Evolutionary conservation across 805 yeast genomes (phyloP).

Genomic region (Starmerella bombicola): DNA sequence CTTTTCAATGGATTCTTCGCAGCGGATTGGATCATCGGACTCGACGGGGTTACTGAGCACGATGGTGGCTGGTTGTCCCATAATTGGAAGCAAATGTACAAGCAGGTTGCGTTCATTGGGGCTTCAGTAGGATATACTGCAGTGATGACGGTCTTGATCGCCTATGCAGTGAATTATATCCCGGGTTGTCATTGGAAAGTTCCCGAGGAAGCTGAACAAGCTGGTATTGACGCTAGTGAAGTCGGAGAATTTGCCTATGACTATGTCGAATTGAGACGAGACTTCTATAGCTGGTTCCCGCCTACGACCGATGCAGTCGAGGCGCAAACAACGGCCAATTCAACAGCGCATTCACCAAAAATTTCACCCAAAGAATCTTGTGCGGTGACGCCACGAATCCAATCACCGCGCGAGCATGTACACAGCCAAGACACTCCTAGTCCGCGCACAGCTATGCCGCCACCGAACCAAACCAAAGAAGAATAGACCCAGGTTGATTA

Average conservation of each 20-base stretch:
- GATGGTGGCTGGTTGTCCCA: conserved; percentile 87
- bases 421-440: too few species aligned
- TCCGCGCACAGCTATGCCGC: too few species aligned
- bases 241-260: conserved; percentile 98
- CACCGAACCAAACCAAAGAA: too few species aligned
- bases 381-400: too few species aligned
- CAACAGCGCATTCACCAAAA: conserved; percentile 2
- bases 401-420: not conserved
- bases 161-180: conserved; percentile 57
- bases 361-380: not conserved
- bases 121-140: conserved; percentile 66
- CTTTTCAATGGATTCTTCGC: conserved; percentile 84
- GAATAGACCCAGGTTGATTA: too few species aligned
- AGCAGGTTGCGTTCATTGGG: conserved; percentile 69
- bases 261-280: conserved; percentile 91
- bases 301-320: conserved; percentile 21
- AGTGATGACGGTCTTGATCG: conserved; percentile 64
- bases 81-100: conserved; percentile 82
- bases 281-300: conserved; percentile 40
- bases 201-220: conserved; percentile 70
- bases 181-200: conserved; percentile 78
- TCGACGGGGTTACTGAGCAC: conserved; percentile 75
- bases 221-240: conserved; percentile 91
- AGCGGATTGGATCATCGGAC: conserved; percentile 75
- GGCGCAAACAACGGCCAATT: not conserved